Conservation (phyloP, 2,329 filamentous ascomycete genomes). For the Metarhizium album region DNA sequence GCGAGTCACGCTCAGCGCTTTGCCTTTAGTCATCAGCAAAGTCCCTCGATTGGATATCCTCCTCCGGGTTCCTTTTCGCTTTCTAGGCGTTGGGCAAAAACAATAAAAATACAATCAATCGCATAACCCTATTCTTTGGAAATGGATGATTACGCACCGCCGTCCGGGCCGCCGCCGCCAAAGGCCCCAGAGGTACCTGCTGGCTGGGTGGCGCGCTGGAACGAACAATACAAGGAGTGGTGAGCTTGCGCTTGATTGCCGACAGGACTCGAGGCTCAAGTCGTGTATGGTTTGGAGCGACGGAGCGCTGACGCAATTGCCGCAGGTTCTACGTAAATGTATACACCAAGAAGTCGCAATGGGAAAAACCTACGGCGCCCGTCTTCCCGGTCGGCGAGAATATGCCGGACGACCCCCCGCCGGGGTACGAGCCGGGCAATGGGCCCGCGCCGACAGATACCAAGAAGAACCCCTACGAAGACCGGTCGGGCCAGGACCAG, state of each 20-base stretch:
- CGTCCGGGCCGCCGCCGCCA: constrained; percentile 44
- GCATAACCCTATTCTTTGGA: neutral
- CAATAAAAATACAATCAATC: neutral
- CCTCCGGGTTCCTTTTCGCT: neutral
- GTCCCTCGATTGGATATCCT: too few relatives aligned
- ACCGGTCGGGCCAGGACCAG: constrained; percentile 12
- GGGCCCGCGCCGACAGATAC: constrained; percentile 33
- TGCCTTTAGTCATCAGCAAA: too few relatives aligned
- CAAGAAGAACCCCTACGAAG: constrained; percentile 64
- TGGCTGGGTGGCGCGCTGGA: constrained; percentile 79
- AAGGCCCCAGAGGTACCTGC: constrained; percentile 49
- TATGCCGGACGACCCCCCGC: constrained; percentile 51
- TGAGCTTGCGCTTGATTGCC: constrained; percentile 16
- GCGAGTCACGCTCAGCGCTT: too few relatives aligned
- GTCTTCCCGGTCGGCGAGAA: constrained; percentile 39
- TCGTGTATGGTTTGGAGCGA: neutral
- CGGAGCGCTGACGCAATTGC: neutral
- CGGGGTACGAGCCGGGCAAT: constrained; percentile 46
- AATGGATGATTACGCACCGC: constrained; percentile 46
- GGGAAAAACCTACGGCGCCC: constrained; percentile 70
- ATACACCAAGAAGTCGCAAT: constrained; percentile 79
- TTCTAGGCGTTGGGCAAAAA: too few relatives aligned
- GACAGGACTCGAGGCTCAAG: neutral
- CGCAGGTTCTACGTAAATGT: constrained; percentile 83
- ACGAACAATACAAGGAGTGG: constrained; percentile 83